Evolutionary conservation across 2,329 filamentous ascomycete genomes (phyloP), one percentile per base, ranked within the genome.

Genomic region (Ceratocystiopsis minuta): DNA sequence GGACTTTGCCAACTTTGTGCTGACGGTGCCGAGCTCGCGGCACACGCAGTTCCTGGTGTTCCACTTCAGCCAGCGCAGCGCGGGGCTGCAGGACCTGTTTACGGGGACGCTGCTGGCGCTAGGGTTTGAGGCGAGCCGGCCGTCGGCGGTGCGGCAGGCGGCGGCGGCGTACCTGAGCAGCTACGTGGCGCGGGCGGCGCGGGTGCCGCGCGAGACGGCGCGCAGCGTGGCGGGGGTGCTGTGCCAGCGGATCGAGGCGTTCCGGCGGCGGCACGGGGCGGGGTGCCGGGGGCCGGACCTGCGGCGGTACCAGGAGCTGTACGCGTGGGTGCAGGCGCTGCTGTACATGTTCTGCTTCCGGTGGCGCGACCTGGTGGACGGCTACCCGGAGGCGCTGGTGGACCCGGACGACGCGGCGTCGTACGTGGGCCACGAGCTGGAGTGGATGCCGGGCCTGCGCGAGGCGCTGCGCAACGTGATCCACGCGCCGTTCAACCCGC

Each of bases 311-410:
- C 75, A 78, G 38, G 75, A 80, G 14, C 94, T 92, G 60, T 95
- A 95, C 57, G 78, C 82, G 16, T 75, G 86, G 38, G 76, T 81
- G n/a, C 87, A 95, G 58, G 86, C 86, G 1, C 67, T 92, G 3
- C 71, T 95, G 18, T 95, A 95, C 63, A 88, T 93, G 45, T 95
- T 93, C 55, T 98, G 90, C 65, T 98, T 98, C 66, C 78, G 90
- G 43, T 98, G 90, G 90, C 80, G 85, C 46, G 88, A 96, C 54
- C 67, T 98, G 38, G 80, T 84, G 43, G 65, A 72, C 16, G 69
- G 72, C 2, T 71, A 70, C 4, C 65, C 72, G 2, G 68, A 76
- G 46, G 68, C 76, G 45, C 65, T 61, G 46, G 70, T 72, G 44
- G 80, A 73, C 60, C 72, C 64, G 48, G 80, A 73, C 45, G 75